Conservation (phyloP, 176 grass and related monocot genomes). For the Puya raimondii region DNA sequence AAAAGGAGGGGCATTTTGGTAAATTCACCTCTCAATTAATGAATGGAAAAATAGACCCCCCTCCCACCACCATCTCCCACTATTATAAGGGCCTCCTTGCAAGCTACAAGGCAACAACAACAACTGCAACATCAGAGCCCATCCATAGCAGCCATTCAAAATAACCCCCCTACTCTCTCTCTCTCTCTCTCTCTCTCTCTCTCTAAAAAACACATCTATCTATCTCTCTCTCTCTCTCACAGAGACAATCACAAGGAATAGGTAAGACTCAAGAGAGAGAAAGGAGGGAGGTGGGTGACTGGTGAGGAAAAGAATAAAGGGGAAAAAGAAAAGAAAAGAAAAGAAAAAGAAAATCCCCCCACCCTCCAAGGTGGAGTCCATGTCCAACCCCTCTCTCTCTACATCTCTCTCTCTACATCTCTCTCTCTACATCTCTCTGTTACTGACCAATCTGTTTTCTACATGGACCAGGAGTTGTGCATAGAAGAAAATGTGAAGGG, state of each 20-base stretch:
- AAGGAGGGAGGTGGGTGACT: constrained; percentile 1
- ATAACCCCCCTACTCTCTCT: constrained; percentile 5
- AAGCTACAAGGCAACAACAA: not conserved
- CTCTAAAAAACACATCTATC: not conserved
- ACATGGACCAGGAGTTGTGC: constrained; percentile 23
- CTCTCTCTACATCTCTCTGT: not conserved
- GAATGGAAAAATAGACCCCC: not conserved
- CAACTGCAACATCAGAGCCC: constrained; percentile 21
- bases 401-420: constrained; percentile 1
- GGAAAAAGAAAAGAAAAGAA: not conserved
- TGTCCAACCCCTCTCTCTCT: constrained; percentile 16
- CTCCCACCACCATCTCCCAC: constrained; percentile 7
- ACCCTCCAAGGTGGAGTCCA: constrained; percentile 35
- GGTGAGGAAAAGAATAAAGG: constrained; percentile 20
- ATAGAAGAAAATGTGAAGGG: constrained; percentile 5
- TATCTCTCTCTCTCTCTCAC: not conserved
- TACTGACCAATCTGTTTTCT: not conserved
- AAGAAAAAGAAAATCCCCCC: constrained; percentile 32
- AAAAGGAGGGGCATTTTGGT: constrained; percentile 11
- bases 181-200: not conserved
- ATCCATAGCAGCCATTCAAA: not conserved
- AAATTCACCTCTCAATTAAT: not conserved
- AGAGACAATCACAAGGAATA: constrained; percentile 7
- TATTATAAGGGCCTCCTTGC: not conserved
- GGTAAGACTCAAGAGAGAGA: constrained; percentile 10